Evolutionary conservation across 306 rosid species (phyloP).

Genomic region (Argentina anserina): DNA sequence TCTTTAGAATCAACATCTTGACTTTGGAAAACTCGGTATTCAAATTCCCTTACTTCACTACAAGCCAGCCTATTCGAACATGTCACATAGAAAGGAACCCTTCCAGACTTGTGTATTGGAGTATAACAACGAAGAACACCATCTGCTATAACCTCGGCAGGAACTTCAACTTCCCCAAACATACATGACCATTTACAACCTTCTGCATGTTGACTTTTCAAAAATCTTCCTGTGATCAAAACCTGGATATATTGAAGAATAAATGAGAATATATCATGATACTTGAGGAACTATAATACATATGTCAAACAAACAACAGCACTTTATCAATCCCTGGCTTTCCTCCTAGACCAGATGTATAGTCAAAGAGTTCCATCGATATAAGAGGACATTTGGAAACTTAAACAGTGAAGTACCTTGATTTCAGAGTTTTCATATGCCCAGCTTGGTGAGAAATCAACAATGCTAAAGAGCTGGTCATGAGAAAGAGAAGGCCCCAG

Average conservation of each 20-base stretch:
- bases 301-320: neutral
- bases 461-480: conserved; percentile 77
- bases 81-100: conserved; percentile 81
- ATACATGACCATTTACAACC: conserved; percentile 71
- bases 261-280: conserved; percentile 8
- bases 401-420: conserved; percentile 48
- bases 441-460: conserved; percentile 85
- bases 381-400: conserved; percentile 16
- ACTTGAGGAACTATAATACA: conserved; percentile 8
- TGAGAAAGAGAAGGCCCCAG: conserved; percentile 70
- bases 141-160: conserved; percentile 53
- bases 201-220: conserved; percentile 50
- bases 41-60: conserved; percentile 87
- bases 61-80: conserved; percentile 88
- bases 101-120: conserved; percentile 67
- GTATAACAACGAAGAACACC: conserved; percentile 79
- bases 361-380: neutral
- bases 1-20: conserved; percentile 35
- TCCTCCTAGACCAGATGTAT: conserved; percentile 12
- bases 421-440: conserved; percentile 55
- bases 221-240: conserved; percentile 67
- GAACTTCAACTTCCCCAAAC: conserved; percentile 94
- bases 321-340: neutral
- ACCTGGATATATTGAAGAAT: conserved; percentile 41
- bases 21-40: conserved; percentile 41